phyloP scores from a whole-genome alignment of 2,329 filamentous ascomycete species.

The Aureobasidium musti region DNA sequence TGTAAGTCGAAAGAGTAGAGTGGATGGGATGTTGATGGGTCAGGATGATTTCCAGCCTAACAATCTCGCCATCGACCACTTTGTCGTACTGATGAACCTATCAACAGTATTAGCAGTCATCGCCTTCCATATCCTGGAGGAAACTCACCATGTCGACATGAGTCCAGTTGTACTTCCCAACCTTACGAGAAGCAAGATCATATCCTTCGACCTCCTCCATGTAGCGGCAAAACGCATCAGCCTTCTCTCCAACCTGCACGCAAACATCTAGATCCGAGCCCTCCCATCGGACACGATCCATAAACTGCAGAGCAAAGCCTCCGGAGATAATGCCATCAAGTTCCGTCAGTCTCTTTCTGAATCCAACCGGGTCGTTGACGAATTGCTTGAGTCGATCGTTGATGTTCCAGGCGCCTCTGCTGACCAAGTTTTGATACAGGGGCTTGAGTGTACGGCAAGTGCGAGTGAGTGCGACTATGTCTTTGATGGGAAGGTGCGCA shows the following conservation, averaged over 20 bases:
- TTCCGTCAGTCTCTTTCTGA: constrained; percentile 12
- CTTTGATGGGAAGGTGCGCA: not conserved
- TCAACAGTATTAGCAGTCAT: not conserved
- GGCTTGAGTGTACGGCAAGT: not conserved
- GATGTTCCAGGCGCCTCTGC: constrained; percentile 4
- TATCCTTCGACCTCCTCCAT: constrained; percentile 27
- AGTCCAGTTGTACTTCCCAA: constrained; percentile 23
- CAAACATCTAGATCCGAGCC: constrained; percentile 25
- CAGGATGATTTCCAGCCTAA: constrained; percentile 19
- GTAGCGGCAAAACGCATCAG: constrained; percentile 8
- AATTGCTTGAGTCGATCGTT: not conserved
- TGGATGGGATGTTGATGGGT: constrained; percentile 1
- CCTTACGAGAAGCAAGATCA: constrained; percentile 14
- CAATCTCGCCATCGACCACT: constrained; percentile 2
- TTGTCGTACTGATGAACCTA: constrained; percentile 27
- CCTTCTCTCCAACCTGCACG: constrained; percentile 3
- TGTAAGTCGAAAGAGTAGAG: constrained; percentile 24
- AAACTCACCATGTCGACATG: constrained; percentile 16
- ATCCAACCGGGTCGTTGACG: constrained; percentile 4
- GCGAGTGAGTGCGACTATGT: constrained; percentile 15
- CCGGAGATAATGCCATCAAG: constrained; percentile 25
- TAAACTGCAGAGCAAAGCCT: constrained; percentile 23
- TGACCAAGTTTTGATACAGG: not conserved
- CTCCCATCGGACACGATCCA: constrained; percentile 4
- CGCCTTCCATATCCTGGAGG: not conserved